Percentiles rank a stretch among this genome's conserved stretches.
Evolutionary conservation across 1,139 yeast genomes (phyloP).

Genomic region (Lodderomyces jiufengensis): DNA sequence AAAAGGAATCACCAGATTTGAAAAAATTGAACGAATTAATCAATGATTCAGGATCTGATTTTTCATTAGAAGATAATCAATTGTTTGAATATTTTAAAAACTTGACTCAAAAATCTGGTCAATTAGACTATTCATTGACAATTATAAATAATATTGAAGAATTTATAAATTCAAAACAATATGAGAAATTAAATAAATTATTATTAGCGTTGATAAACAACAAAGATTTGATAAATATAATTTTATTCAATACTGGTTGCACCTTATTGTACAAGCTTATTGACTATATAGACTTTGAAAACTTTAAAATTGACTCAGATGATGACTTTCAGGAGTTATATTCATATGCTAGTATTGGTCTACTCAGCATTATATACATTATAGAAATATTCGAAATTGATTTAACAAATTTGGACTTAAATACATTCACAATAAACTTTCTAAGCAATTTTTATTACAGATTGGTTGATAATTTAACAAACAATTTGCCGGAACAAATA

Average conservation of each 20-base stretch:
- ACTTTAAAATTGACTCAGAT: conserved; percentile 39
- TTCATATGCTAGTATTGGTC: conserved; percentile 59
- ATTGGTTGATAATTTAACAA: conserved; percentile 31
- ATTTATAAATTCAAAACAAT: conserved; percentile 37
- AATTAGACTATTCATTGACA: conserved; percentile 32
- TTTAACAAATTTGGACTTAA: conserved; percentile 20
- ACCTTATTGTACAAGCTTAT: conserved; percentile 23
- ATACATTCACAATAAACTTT: conserved; percentile 34
- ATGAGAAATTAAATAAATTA: conserved; percentile 47
- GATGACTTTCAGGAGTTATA: conserved; percentile 68
- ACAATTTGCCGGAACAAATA: conserved; percentile 10
- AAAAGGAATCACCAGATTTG: conserved; percentile 7
- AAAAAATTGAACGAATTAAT: conserved; percentile 8
- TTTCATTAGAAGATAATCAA: conserved; percentile 50
- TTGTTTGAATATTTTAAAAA: conserved; percentile 36
- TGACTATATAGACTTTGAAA: conserved; percentile 32
- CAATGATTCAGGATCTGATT: too few species aligned
- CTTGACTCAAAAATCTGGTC: conserved; percentile 25
- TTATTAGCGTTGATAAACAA: conserved; percentile 44
- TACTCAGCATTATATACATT: conserved; percentile 48
- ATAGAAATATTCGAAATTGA: conserved; percentile 44
- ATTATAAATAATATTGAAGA: conserved; percentile 33
- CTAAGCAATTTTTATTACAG: conserved; percentile 33
- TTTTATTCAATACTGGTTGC: conserved; percentile 32
- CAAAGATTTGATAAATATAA: conserved; percentile 37